Evolutionary conservation across 148 eudicot species (phyloP), one percentile per base, ranked within the genome.

Genomic region (Silene conica): DNA sequence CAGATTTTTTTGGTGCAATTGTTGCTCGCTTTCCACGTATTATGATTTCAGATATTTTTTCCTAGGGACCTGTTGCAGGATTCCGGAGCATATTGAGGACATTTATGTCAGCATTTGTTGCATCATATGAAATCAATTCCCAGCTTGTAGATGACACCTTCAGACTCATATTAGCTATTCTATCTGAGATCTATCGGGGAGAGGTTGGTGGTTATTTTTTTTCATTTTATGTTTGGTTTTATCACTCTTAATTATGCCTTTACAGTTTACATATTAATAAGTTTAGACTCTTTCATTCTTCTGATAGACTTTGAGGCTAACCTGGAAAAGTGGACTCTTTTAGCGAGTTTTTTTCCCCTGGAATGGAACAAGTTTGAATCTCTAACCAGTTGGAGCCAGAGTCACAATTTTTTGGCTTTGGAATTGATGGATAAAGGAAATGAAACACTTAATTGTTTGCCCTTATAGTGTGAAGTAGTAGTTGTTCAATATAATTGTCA

Each of bases 101-200:
- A 61, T 92, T 92, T 79, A 73, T 95, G 70, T 90, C 99, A 15
- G 89, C 96, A 60, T 95, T 92, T 79, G 85, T 95, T 83, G 99
- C 99, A 67, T 92, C 99, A 52, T 95, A 95, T 80, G 99, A 95
- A 81, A 92, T 92, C 80, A 92, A 82, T 83, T 81, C 86, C 59
- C 90, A 95, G 97, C 82, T 85, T 73, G 99, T 87, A 81, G 97
- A 94, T 82, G 84, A 81, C 77, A 90, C 88, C 73, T 77, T 90
- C 58, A 83, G 79, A 71, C 63, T 89, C 69, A 88, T 95, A 74
- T 69, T 95, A 85, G 84, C 84, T 74, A 90, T 89, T 58, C 86
- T 95, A 46, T 82, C 88, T 86, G 86, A 89, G 80, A 89, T 90
- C 64, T 95, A 92, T 74, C 84, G 83, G 60, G 92, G 96, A 84